phyloP scores from a whole-genome alignment of 352 stramenopile genomes.

The Globisporangium rhizosaccharum region DNA sequence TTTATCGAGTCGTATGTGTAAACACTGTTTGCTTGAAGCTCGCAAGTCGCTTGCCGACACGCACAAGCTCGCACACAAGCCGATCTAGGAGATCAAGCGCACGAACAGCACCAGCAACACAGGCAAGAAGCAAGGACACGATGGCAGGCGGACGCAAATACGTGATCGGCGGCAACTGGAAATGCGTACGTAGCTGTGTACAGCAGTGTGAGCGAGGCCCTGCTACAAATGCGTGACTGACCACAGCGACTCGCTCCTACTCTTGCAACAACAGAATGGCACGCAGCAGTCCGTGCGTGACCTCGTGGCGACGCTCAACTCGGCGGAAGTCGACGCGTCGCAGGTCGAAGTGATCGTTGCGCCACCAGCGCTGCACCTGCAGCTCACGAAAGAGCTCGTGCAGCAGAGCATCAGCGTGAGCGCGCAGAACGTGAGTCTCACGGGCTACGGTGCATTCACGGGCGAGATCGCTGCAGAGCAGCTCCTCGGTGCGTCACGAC shows the following conservation, averaged over 20 bases:
- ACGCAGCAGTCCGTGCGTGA: slow-evolving; percentile 81
- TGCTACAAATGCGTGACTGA: neutral
- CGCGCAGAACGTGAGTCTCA: slow-evolving; percentile 79
- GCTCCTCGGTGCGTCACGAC: slow-evolving; percentile 44
- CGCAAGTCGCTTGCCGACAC: neutral
- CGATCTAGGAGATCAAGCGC: neutral
- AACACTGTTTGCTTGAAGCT: neutral
- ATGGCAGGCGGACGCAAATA: slow-evolving; percentile 47
- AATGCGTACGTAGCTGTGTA: slow-evolving; percentile 71
- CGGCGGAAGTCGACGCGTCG: slow-evolving; percentile 46
- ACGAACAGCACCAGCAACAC: neutral
- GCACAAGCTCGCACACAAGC: neutral
- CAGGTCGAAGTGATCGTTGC: slow-evolving; percentile 79
- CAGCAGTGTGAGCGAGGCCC: too few relatives aligned
- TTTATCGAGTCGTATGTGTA: neutral
- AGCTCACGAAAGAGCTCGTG: slow-evolving; percentile 40
- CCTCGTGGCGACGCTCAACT: slow-evolving; percentile 83
- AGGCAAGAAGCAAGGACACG: neutral
- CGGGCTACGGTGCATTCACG: slow-evolving; percentile 90
- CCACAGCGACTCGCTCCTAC: neutral
- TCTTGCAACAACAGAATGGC: slow-evolving; percentile 29
- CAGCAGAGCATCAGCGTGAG: slow-evolving; percentile 63
- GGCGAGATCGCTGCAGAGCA: slow-evolving; percentile 89
- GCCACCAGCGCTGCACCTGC: slow-evolving; percentile 66
- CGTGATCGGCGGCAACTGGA: slow-evolving; percentile 94